These are phyloP conservation scores for Schizothecium vesticola DNA, from an alignment of 495 filamentous ascomycete species.

Conservation along the genomic window DNA sequence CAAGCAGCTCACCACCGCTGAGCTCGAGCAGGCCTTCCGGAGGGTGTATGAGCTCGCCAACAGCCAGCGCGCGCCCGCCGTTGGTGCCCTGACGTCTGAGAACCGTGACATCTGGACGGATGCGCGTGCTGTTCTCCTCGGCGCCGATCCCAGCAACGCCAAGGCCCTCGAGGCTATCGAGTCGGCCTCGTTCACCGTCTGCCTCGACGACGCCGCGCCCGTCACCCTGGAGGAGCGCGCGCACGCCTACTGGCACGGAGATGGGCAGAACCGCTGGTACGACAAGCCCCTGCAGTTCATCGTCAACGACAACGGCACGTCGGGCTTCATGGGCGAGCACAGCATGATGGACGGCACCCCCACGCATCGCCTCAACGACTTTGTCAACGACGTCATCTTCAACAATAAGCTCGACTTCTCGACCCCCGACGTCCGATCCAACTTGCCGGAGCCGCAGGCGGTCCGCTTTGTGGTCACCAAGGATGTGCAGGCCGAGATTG, in stretches of 20 bases:
- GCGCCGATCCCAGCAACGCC: slow-evolving; percentile 69
- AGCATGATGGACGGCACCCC: slow-evolving; percentile 99
- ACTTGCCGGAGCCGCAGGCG: slow-evolving; percentile 72
- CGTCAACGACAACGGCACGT: slow-evolving; percentile 94
- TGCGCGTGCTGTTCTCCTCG: slow-evolving; percentile 69
- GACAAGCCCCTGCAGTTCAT: slow-evolving; percentile 99
- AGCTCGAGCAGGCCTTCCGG: slow-evolving; percentile 83
- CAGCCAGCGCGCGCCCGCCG: slow-evolving; percentile 59
- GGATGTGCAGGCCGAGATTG: slow-evolving; percentile 67
- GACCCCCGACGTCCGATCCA: slow-evolving; percentile 66
- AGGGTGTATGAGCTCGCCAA: slow-evolving; percentile 74
- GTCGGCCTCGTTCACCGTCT: slow-evolving; percentile 85
- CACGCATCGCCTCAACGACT: slow-evolving; percentile 93
- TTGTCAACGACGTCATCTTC: slow-evolving; percentile 82
- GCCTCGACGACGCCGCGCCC: slow-evolving; percentile 87
- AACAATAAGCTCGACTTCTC: slow-evolving; percentile 86
- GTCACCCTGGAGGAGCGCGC: slow-evolving; percentile 94
- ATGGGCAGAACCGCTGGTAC: slow-evolving; percentile 93
- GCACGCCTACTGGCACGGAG: slow-evolving; percentile 96
- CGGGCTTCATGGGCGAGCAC: slow-evolving; percentile 98
- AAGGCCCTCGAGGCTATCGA: slow-evolving; percentile 75
- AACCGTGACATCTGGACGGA: slow-evolving; percentile 93
- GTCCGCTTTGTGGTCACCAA: slow-evolving; percentile 73
- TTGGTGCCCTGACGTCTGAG: slow-evolving; percentile 83
- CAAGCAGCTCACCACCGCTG: slow-evolving; percentile 73